A percentile compares a stretch with the other conserved stretches of the same genome.
phyloP scores from a whole-genome alignment of 805 yeast species.

The Middelhovenomyces tepae region DNA sequence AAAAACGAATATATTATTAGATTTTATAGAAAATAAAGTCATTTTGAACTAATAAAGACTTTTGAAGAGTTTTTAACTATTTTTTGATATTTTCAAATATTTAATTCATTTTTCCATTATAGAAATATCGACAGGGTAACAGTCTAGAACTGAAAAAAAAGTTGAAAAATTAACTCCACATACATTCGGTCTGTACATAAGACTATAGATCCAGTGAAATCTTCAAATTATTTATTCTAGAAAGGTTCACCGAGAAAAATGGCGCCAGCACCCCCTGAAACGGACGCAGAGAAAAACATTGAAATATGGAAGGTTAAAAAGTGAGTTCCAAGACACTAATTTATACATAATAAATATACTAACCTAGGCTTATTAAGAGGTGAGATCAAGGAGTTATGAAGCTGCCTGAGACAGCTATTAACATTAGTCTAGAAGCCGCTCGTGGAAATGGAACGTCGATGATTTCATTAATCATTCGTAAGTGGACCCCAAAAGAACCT shows the following conservation, averaged over 20 bases:
- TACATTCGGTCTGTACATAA: too few species aligned
- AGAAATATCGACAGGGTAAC: too few species aligned
- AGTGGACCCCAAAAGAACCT: conserved; percentile 1
- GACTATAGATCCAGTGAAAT: too few species aligned
- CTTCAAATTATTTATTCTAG: too few species aligned
- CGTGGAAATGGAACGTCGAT: conserved; percentile 99
- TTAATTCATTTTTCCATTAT: too few species aligned
- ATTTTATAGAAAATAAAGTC: too few species aligned
- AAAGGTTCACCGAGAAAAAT: neutral
- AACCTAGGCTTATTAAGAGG: conserved; percentile 24
- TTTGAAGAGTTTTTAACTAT: too few species aligned
- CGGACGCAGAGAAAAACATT: conserved; percentile 91
- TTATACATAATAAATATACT: neutral
- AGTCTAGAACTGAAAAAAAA: too few species aligned
- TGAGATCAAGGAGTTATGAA: conserved; percentile 4
- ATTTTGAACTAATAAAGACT: too few species aligned
- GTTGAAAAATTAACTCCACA: too few species aligned
- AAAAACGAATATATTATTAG: too few species aligned
- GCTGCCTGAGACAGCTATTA: conserved; percentile 33
- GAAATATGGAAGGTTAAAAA: conserved; percentile 99
- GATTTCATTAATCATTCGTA: conserved; percentile 84
- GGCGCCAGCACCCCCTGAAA: conserved; percentile 26
- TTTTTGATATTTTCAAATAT: too few species aligned
- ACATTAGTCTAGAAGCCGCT: conserved; percentile 77
- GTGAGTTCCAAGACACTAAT: conserved; percentile 27